Evolutionary conservation across 2,329 filamentous ascomycete species (phyloP).

Genomic region (Calonectria multiphialidica): DNA sequence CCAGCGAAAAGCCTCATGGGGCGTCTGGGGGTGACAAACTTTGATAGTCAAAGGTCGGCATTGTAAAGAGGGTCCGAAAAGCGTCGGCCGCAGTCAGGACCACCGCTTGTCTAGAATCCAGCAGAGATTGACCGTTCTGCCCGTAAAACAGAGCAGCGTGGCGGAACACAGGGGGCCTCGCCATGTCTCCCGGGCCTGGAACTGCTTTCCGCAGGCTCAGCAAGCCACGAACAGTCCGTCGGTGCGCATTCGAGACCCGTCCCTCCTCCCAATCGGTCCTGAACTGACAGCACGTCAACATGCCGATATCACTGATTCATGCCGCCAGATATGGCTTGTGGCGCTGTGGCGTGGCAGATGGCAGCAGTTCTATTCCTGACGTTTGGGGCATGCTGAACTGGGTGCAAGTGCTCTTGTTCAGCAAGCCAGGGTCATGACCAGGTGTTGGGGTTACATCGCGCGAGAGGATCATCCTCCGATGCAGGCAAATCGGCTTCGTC

Average conservation of each 20-base stretch:
- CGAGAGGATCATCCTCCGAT: conserved; percentile 29
- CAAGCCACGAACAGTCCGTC: conserved; percentile 12
- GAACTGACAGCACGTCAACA: background rate
- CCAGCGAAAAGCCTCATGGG: conserved; percentile 19
- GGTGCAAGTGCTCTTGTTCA: conserved; percentile 39
- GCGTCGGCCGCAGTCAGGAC: conserved; percentile 26
- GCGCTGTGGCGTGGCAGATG: conserved; percentile 14
- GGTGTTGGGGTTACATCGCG: conserved; percentile 41
- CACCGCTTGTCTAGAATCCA: conserved; percentile 32
- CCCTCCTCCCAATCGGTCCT: background rate
- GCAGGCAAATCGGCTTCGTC: conserved; percentile 23
- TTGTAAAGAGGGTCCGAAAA: conserved; percentile 40
- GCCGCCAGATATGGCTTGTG: conserved; percentile 1
- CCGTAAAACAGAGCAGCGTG: background rate
- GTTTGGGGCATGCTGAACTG: conserved; percentile 8
- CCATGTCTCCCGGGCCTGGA: conserved; percentile 3
- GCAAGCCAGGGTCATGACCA: conserved; percentile 39
- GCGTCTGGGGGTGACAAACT: conserved; percentile 6
- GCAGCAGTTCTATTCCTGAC: background rate
- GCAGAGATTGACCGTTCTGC: conserved; percentile 28
- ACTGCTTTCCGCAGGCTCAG: conserved; percentile 4
- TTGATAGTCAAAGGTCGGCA: background rate
- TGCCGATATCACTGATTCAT: background rate
- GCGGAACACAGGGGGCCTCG: conserved; percentile 37
- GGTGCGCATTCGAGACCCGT: background rate